phyloP scores from a whole-genome alignment of 2,329 filamentous ascomycete genomes.

The Aspergillus luchuensis region DNA sequence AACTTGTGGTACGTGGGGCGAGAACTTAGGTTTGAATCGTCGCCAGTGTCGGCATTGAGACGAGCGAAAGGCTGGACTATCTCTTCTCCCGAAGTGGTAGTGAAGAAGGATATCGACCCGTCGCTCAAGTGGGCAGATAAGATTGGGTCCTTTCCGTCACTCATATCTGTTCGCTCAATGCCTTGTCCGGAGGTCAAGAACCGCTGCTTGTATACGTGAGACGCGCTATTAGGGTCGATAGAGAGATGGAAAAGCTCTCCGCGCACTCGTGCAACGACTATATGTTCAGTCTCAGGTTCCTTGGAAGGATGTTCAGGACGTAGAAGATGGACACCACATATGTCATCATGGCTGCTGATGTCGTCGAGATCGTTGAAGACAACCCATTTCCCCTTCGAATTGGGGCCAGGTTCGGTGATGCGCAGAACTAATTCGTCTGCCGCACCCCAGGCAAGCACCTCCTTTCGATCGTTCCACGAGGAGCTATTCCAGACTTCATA shows the following conservation, averaged over 20 bases:
- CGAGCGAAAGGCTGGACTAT: slow-evolving; percentile 41
- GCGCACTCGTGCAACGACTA: slow-evolving; percentile 60
- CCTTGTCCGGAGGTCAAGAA: slow-evolving; percentile 49
- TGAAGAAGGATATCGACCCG: slow-evolving; percentile 51
- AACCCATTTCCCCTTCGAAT: slow-evolving; percentile 47
- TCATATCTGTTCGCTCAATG: slow-evolving; percentile 54
- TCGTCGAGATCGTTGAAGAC: slow-evolving; percentile 55
- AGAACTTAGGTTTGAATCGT: slow-evolving; percentile 22
- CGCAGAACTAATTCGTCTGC: slow-evolving; percentile 59
- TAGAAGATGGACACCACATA: slow-evolving; percentile 59
- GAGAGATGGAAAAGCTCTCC: slow-evolving; percentile 52
- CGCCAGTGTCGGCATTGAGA: slow-evolving; percentile 24
- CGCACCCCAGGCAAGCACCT: slow-evolving; percentile 63
- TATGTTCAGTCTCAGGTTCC: slow-evolving; percentile 42
- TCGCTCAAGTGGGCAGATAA: slow-evolving; percentile 57
- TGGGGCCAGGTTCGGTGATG: slow-evolving; percentile 47
- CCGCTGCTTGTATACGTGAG: slow-evolving; percentile 38
- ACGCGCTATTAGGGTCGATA: slow-evolving; percentile 33
- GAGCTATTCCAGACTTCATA: slow-evolving; percentile 55
- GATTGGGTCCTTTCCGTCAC: slow-evolving; percentile 42
- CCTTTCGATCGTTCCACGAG: slow-evolving; percentile 53
- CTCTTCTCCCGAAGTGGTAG: slow-evolving; percentile 35
- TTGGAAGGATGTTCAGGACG: slow-evolving; percentile 42
- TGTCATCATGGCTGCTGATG: slow-evolving; percentile 59
- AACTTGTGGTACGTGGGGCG: slow-evolving; percentile 57